Evolutionary conservation across 306 rosid species (phyloP).

Genomic region (Pterocarpus macrocarpus): DNA sequence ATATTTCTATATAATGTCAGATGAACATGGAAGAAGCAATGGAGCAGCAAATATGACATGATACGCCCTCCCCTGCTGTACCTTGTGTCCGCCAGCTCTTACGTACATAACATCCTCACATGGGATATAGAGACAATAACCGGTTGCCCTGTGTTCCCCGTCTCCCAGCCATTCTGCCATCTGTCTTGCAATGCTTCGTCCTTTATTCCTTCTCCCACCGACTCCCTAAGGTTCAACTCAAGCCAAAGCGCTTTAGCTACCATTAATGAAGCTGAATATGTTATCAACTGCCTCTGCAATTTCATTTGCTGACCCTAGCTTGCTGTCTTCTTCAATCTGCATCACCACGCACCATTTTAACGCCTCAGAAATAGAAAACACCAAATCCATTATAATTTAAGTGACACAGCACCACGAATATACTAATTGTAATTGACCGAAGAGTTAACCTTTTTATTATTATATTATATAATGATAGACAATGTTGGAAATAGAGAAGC

Average conservation of each 20-base stretch:
- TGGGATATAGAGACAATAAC: conserved; percentile 36
- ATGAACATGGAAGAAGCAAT: too few relatives aligned
- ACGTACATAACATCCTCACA: conserved; percentile 23
- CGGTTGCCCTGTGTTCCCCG: conserved; percentile 51
- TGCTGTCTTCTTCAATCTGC: conserved; percentile 83
- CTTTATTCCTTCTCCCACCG: background rate
- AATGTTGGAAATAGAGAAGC: conserved; percentile 27
- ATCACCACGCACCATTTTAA: background rate
- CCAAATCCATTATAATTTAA: too few relatives aligned
- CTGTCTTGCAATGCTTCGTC: background rate
- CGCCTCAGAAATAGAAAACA: background rate
- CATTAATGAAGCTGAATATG: conserved; percentile 65
- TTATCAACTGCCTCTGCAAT: conserved; percentile 71
- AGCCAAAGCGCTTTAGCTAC: conserved; percentile 28
- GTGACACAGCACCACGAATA: background rate
- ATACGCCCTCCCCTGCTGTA: too few relatives aligned
- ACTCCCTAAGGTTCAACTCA: background rate
- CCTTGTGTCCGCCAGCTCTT: too few relatives aligned
- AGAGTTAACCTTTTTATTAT: background rate
- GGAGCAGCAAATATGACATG: too few relatives aligned
- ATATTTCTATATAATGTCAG: too few relatives aligned
- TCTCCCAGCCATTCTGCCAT: conserved; percentile 36
- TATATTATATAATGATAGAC: background rate
- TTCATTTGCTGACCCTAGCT: conserved; percentile 68
- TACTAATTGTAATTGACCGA: background rate